Evolutionary conservation across 2,329 filamentous ascomycete species (phyloP).

Genomic region (Ophiobolus disseminans): DNA sequence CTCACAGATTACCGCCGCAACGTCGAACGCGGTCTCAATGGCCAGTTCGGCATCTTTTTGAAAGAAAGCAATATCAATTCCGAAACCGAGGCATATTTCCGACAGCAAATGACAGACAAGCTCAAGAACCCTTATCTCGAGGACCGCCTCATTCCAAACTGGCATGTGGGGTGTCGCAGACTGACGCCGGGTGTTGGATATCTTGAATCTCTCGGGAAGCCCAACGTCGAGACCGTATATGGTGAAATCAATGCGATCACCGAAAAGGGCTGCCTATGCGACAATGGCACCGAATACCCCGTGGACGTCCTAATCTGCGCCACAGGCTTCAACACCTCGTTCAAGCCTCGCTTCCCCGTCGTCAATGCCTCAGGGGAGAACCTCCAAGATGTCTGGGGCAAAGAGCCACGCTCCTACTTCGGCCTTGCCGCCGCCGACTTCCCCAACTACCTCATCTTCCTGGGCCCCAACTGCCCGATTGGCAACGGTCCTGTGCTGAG

Average conservation of each 20-base stretch:
- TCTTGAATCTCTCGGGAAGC: conserved; percentile 51
- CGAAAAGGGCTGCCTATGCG: conserved; percentile 48
- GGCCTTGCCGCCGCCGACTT: conserved; percentile 56
- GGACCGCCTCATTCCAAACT: conserved; percentile 44
- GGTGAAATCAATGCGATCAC: conserved; percentile 45
- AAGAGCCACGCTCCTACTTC: conserved; percentile 53
- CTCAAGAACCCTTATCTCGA: conserved; percentile 38
- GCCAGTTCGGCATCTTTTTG: conserved; percentile 57
- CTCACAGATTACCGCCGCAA: conserved; percentile 54
- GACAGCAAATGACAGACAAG: conserved; percentile 56
- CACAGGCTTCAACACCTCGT: conserved; percentile 48
- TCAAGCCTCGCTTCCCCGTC: conserved; percentile 57
- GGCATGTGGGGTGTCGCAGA: conserved; percentile 51
- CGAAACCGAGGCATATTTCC: conserved; percentile 53
- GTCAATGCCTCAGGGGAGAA: conserved; percentile 48
- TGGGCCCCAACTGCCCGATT: conserved; percentile 53
- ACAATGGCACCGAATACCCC: conserved; percentile 44
- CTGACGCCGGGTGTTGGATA: conserved; percentile 55
- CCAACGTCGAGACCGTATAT: conserved; percentile 53
- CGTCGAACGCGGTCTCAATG: conserved; percentile 56
- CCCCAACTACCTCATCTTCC: conserved; percentile 56
- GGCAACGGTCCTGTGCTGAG: conserved; percentile 53
- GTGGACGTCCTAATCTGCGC: conserved; percentile 49
- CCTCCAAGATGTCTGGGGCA: conserved; percentile 55
- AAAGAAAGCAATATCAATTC: conserved; percentile 51